phyloP scores from a whole-genome alignment of 2,329 filamentous ascomycete genomes.

The Pestalotiopsis sp. region DNA sequence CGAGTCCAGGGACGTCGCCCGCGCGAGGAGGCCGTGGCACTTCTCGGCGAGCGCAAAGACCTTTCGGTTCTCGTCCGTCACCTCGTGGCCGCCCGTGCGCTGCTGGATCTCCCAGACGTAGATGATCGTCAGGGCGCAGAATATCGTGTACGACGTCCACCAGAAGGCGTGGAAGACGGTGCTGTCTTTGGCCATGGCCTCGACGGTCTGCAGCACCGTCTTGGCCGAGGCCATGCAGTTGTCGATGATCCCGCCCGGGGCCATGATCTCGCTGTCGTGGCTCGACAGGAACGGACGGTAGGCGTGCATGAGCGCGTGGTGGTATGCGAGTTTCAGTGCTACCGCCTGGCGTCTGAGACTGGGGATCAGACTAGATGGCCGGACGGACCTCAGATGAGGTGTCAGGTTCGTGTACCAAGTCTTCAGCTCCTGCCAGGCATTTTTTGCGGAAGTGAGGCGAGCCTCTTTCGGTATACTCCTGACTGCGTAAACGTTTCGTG shows the following conservation, averaged over 20 bases:
- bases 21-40: neutral
- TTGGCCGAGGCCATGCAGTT: neutral
- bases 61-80: neutral
- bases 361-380: neutral
- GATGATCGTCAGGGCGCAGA: neutral
- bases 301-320: neutral
- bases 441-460: neutral
- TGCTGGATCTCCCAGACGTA: slow-evolving; percentile 1
- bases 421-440: neutral
- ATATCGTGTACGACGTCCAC: neutral
- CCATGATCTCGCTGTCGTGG: neutral
- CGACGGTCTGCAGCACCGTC: neutral
- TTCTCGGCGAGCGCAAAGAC: neutral
- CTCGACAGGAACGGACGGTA: neutral
- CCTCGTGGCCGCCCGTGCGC: neutral
- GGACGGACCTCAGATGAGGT: neutral
- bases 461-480: neutral
- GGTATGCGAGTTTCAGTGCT: neutral
- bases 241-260: neutral
- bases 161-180: neutral
- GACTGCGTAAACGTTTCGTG: neutral
- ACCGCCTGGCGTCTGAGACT: neutral
- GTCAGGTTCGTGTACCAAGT: neutral
- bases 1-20: neutral
- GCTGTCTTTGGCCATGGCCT: neutral